Evolutionary conservation across 129 eudicot species (phyloP).

Genomic region (Gnaphalium uliginosum): DNA sequence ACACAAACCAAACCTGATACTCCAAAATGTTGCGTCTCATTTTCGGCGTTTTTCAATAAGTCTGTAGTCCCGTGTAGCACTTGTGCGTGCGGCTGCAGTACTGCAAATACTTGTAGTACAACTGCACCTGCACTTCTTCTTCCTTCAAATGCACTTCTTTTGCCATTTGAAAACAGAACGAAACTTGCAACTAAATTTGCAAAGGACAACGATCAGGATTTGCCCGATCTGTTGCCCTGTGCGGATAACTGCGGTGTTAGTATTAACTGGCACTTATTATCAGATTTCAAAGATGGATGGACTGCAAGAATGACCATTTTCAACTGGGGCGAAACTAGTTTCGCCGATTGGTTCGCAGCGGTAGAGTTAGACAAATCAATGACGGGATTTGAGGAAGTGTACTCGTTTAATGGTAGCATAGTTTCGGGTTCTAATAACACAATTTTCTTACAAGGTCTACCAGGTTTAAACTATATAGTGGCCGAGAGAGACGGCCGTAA

Average conservation of each 20-base stretch:
- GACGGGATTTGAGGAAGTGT: slow-evolving; percentile 53
- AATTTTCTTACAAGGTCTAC: slow-evolving; percentile 50
- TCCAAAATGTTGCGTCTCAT: slow-evolving; percentile 70
- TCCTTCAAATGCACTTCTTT: slow-evolving; percentile 51
- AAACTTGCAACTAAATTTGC: slow-evolving; percentile 22
- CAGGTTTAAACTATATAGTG: slow-evolving; percentile 47
- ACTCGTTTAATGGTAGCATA: slow-evolving; percentile 54
- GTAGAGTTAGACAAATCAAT: slow-evolving; percentile 45
- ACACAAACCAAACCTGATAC: slow-evolving; percentile 22
- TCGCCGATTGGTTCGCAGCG: slow-evolving; percentile 60
- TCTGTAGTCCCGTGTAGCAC: slow-evolving; percentile 64
- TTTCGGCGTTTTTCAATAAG: slow-evolving; percentile 57
- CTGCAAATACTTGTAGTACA: slow-evolving; percentile 43
- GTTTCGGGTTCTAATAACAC: slow-evolving; percentile 31
- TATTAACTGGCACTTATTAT: slow-evolving; percentile 69
- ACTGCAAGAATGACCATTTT: slow-evolving; percentile 70
- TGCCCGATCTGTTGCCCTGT: slow-evolving; percentile 64
- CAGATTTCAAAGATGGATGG: slow-evolving; percentile 62
- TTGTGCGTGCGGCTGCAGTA: slow-evolving; percentile 72
- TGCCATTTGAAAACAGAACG: slow-evolving; percentile 66
- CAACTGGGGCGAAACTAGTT: slow-evolving; percentile 62
- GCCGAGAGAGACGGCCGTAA: slow-evolving; percentile 46
- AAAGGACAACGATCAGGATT: slow-evolving; percentile 6
- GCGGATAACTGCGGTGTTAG: slow-evolving; percentile 71
- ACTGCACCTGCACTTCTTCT: slow-evolving; percentile 51